Conservation (phyloP, 2,329 filamentous ascomycete genomes). For the Ceratocystis lukuohia region DNA sequence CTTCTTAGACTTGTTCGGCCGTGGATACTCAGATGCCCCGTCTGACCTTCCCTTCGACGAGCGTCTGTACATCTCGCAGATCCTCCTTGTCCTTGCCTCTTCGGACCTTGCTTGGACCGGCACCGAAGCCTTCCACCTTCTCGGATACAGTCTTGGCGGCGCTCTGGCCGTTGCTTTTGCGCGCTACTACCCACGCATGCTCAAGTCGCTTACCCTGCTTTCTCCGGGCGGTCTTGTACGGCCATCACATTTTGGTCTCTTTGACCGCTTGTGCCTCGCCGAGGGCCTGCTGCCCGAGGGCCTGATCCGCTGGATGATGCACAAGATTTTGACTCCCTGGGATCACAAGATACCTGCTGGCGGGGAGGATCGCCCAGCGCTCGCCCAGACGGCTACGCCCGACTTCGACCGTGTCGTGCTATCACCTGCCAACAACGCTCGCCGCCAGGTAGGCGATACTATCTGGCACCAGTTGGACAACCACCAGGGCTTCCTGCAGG, state of each 20-base stretch:
- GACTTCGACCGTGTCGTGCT: constrained; percentile 37
- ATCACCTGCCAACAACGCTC: constrained; percentile 35
- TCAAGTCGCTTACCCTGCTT: constrained; percentile 51
- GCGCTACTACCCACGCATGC: constrained; percentile 49
- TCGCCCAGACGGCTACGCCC: constrained; percentile 26
- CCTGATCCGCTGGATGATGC: constrained; percentile 41
- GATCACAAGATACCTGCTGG: constrained; percentile 29
- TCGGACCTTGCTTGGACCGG: constrained; percentile 44
- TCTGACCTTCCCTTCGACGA: constrained; percentile 45
- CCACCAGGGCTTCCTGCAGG: constrained; percentile 53
- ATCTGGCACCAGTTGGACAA: constrained; percentile 56
- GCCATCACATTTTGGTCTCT: constrained; percentile 45
- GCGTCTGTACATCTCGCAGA: constrained; percentile 51
- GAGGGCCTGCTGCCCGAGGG: constrained; percentile 45
- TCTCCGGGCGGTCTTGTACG: constrained; percentile 57
- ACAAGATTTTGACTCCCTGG: constrained; percentile 34
- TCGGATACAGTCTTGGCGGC: constrained; percentile 72
- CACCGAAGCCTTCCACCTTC: constrained; percentile 48
- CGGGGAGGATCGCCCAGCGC: constrained; percentile 27
- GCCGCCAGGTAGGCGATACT: constrained; percentile 44
- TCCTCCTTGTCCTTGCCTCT: constrained; percentile 51
- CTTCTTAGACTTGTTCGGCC: constrained; percentile 52
- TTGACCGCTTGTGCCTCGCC: constrained; percentile 50
- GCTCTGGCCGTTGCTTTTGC: constrained; percentile 59
- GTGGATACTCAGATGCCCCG: constrained; percentile 64